Evolutionary conservation across 495 filamentous ascomycete species (phyloP).

Genomic region (Mycothermus thermophilus): DNA sequence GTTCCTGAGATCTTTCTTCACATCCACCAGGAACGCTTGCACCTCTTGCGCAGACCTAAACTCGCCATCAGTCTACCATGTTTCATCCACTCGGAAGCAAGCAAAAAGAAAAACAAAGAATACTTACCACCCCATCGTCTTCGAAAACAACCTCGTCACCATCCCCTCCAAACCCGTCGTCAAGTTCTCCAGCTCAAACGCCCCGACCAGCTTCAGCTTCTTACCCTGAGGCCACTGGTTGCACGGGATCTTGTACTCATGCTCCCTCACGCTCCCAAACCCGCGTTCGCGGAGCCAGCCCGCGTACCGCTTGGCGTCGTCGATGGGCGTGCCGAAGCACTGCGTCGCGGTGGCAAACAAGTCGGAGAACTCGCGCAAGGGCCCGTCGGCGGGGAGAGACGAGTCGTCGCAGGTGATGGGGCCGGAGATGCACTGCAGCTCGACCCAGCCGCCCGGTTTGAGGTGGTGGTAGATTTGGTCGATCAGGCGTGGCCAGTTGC

Average conservation of each 20-base stretch:
- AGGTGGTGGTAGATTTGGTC: conserved; percentile 2
- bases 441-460: conserved; percentile 15
- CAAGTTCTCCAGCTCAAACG: conserved; percentile 26
- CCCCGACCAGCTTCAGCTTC: conserved; percentile 34
- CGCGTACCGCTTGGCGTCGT: not conserved
- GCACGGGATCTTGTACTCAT: conserved; percentile 6
- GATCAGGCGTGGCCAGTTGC: conserved; percentile 31
- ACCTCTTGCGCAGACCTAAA: conserved; percentile 37
- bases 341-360: conserved; percentile 6
- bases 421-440: conserved; percentile 16
- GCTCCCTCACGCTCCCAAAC: conserved; percentile 9
- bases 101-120: too few species aligned
- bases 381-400: conserved; percentile 6
- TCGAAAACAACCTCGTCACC: conserved; percentile 37
- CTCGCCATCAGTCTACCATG: too few species aligned
- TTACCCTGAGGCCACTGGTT: conserved; percentile 11
- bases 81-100: too few species aligned
- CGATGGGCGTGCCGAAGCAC: not conserved
- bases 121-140: conserved; percentile 38
- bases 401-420: conserved; percentile 9
- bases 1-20: conserved; percentile 41
- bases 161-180: conserved; percentile 33
- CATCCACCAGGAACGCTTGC: conserved; percentile 39
- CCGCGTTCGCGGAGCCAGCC: conserved; percentile 9
- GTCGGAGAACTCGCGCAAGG: conserved; percentile 1